Base-by-base conservation (phyloP, 768 basidiomycete genomes). In the Leccinum ochraceum region DNA sequence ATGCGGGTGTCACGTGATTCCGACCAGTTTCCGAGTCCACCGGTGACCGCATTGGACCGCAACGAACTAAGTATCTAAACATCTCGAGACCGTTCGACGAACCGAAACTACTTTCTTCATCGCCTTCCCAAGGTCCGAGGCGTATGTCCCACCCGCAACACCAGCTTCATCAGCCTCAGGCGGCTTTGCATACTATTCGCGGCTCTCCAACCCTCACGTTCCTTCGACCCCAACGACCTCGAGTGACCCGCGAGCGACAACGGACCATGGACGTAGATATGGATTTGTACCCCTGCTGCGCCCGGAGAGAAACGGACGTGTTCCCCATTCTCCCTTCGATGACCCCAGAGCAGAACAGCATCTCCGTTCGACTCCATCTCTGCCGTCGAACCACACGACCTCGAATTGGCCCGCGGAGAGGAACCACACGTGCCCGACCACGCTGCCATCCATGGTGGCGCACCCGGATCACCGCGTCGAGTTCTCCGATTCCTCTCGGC, bases 191-290 rank as follows among this genome's bases (percentile, higher is more conserved):
- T 1, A 71, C 26, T 26, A 28, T 81, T 53, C 81, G 87, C 24
- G 81, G 80, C 58, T 89, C 89, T 1, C 89, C 90, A 0, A 85
- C 84, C 3, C 74, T 88, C 16, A 70, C 83, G 88, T 48, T 81
- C 88, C 8, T 81, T 83, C 61, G 86, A 90, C 70, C 83, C 81
- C 10, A 81, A 87, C 77, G 88, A 91, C 69, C 86, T 88, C 0
- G 84, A 90, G 55, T 26, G 26, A 85, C 85, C 20, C 80, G 87
- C 58, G 94, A 96, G 73, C 86, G 94, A n/a, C 95, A 98, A 78
- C 84, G 90, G 48, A 87, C 92, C 7, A 92, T 97, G 88, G 26
- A 26, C 68, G 92, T 92, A 1, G 94, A 95, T 69, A 93, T 94
- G 89, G 92, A 90, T 56, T 82, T 92, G 70, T 88, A 90, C 39